A percentile compares a stretch with the other conserved stretches of the same genome.
Conservation (phyloP, 176 grass and related monocot genomes). For the Aegilops sharonensis region DNA sequence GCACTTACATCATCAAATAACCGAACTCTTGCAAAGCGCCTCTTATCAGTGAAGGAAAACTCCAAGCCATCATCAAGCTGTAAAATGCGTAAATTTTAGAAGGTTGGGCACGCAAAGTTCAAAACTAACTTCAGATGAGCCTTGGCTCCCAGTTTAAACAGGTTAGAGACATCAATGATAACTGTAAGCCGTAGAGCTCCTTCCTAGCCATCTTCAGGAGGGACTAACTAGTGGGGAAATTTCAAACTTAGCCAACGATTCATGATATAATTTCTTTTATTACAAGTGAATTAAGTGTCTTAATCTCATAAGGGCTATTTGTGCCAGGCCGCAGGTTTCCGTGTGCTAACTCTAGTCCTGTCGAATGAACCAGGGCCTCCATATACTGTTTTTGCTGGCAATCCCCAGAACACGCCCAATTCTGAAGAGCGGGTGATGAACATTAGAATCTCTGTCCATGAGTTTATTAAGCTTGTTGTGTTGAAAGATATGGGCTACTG, state of each 20-base stretch:
- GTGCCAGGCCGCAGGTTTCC: no score
- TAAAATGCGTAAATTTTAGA: slow-evolving; percentile 2
- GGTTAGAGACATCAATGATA: not conserved
- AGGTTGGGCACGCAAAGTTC: not conserved
- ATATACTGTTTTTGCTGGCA: not conserved
- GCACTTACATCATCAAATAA: slow-evolving; percentile 69
- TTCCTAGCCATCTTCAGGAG: not conserved
- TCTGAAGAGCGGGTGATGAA: not conserved
- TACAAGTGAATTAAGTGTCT: not conserved
- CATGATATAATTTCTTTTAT: not conserved
- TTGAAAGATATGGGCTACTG: not conserved
- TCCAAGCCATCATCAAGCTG: slow-evolving; percentile 96
- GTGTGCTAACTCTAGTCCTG: not conserved
- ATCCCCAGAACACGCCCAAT: not conserved
- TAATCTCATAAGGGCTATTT: not conserved
- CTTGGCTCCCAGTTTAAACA: not conserved
- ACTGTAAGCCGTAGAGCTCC: not conserved
- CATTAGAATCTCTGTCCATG: not conserved
- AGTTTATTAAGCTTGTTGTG: not conserved
- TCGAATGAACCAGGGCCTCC: not conserved
- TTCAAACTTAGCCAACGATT: not conserved
- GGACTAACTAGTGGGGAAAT: not conserved
- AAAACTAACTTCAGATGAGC: not conserved
- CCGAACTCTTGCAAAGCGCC: slow-evolving; percentile 83
- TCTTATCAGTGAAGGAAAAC: slow-evolving; percentile 98